A percentile compares a stretch with the other conserved stretches of the same genome.
These are phyloP conservation scores for Kodamaea hsintzibuensis DNA, from an alignment of 805 yeast genomes.

Conservation along the genomic window DNA sequence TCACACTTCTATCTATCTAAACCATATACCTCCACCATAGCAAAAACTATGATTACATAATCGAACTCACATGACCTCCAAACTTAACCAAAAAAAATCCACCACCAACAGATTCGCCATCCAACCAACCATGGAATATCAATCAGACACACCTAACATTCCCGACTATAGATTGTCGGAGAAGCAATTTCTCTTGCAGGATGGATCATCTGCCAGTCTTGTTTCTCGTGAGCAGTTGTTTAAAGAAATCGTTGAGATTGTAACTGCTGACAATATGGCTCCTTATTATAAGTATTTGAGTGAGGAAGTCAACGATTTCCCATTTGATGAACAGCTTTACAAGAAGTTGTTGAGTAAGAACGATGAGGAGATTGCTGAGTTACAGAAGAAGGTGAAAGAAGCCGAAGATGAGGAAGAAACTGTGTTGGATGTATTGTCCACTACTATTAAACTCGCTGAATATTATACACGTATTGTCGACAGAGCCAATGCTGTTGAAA, in stretches of 20 bases:
- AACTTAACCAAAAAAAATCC: not conserved
- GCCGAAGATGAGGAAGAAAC: constrained; percentile 77
- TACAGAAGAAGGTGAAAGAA: constrained; percentile 53
- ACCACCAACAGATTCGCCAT: constrained; percentile 3
- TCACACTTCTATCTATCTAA: not conserved
- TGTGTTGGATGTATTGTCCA: constrained; percentile 75
- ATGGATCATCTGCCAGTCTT: not conserved
- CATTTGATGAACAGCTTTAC: constrained; percentile 63
- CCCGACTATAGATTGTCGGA: constrained; percentile 88
- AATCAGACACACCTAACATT: constrained; percentile 55
- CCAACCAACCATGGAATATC: constrained; percentile 26
- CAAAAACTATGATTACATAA: no score
- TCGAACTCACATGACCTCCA: not conserved
- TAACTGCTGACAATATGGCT: constrained; percentile 66
- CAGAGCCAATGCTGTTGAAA: constrained; percentile 62
- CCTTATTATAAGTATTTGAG: constrained; percentile 75
- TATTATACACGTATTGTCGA: constrained; percentile 87
- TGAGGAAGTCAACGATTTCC: constrained; percentile 38
- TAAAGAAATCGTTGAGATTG: constrained; percentile 48
- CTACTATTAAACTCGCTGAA: constrained; percentile 81
- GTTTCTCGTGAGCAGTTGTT: constrained; percentile 5
- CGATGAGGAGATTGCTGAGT: constrained; percentile 52
- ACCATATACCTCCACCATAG: no score
- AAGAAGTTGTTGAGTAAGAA: constrained; percentile 53
- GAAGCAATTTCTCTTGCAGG: constrained; percentile 61